Conservation (phyloP, 306 rosid species). For the Geum urbanum region DNA sequence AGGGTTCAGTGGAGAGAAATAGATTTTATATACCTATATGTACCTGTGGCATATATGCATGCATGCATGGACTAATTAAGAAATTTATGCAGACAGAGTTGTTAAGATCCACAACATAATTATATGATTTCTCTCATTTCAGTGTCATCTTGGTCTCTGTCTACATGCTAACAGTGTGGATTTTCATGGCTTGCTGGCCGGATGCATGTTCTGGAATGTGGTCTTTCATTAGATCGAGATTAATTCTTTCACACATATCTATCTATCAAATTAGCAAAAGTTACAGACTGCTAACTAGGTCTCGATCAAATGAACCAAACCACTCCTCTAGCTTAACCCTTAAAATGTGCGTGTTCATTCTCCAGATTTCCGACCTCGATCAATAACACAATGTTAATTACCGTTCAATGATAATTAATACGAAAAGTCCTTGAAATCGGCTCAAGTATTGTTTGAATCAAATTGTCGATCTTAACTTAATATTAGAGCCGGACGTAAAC, state of each 20-base stretch:
- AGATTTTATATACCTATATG: neutral
- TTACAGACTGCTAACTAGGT: neutral
- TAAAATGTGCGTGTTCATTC: neutral
- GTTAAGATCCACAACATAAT: neutral
- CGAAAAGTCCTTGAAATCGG: no score
- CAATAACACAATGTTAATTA: no score
- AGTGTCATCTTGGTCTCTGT: neutral
- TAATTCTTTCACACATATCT: no score
- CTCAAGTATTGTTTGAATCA: no score
- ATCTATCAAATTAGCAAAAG: neutral
- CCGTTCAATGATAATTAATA: no score
- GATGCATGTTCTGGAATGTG: neutral
- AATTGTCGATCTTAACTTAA: no score
- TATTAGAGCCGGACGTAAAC: no score
- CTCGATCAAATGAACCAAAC: neutral
- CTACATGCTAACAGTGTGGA: neutral
- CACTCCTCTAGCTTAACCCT: neutral
- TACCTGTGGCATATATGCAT: neutral
- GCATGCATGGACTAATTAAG: neutral
- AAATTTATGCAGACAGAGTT: neutral
- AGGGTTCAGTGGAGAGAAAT: conserved; percentile 28
- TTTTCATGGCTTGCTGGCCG: conserved; percentile 13
- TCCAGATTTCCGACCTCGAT: no score
- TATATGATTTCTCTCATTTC: conserved; percentile 8
- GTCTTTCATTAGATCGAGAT: no score